Evolutionary conservation across 306 rosid species (phyloP), one percentile per base, ranked within the genome.

Genomic region (Cucurbita maxima): DNA sequence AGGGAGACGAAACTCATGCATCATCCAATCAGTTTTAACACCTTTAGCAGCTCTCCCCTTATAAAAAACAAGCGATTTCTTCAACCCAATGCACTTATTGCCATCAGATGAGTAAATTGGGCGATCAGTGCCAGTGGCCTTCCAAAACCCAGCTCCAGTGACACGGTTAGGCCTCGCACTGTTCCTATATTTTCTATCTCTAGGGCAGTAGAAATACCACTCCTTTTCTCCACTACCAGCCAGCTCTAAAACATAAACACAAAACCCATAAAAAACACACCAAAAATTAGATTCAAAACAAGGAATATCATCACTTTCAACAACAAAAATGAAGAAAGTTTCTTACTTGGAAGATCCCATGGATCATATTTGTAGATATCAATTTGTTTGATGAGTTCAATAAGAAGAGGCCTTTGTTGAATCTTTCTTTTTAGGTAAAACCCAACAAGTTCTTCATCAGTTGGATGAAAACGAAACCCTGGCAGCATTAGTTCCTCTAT

Each of bases 271-370:
- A 22, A 15, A 38, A 8, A 61, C 10, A 18, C 34, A 56, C 36
- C 38, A 6, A 30, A 58, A 30, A 25, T 30, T 5, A 19, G 36
- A 9, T 16, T 53, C 20, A 53, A 7, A 15, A 51, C 19, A 14
- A 51, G 55, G 18, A 1, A 44, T 43, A 11, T 52, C 34, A 56
- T 7, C 11, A 9, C 34, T 55, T 55, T 56, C 10, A 56, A 56
- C 30, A 58, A 30, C 5, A 58, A 50, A 50, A 50, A 56, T 1
- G 5, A 19, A 5, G 4, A 44, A 67, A 20, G 10, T 12, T 68
- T 6, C 90, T 88, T 88, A 90, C 99, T 91, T 68, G 99, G 99
- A 74, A 95, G 97, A 88, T 95, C 99, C 99, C 99, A 91, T 13
- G 99, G 99, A 75, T 95, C 97, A 76, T 84, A 82, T 76, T 95